These are phyloP conservation scores for Echria macrotheca DNA, from an alignment of 495 filamentous ascomycete genomes.

Conservation along the genomic window DNA sequence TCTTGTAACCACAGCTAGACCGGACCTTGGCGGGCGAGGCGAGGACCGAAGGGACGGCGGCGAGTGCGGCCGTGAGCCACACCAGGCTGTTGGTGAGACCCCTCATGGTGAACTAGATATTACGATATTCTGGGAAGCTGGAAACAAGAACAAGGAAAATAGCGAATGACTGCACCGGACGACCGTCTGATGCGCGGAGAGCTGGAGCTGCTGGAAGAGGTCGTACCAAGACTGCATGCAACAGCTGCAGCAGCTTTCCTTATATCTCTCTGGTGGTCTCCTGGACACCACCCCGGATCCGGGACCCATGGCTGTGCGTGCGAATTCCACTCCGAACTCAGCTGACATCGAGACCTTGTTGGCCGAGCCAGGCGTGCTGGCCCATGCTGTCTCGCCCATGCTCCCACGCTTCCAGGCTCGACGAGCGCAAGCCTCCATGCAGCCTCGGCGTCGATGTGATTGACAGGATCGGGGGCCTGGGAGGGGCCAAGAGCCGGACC, in stretches of 20 bases:
- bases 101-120: not conserved
- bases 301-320: not conserved
- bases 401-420: not conserved
- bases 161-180: conserved; percentile 2
- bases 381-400: not conserved
- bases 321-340: conserved; percentile 3
- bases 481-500: not conserved
- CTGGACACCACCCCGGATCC: not conserved
- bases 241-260: not conserved
- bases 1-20: not conserved
- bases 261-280: not conserved
- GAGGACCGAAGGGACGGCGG: conserved; percentile 1
- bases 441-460: not conserved
- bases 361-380: not conserved
- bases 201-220: not conserved
- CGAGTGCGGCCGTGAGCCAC: not conserved
- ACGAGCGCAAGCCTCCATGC: not conserved
- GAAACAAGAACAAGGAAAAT: not conserved
- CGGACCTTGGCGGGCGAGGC: not conserved
- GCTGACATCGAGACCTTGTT: conserved; percentile 2
- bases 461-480: not conserved
- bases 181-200: not conserved
- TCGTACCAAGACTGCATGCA: not conserved
- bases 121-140: conserved; percentile 2
- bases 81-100: conserved; percentile 1